Percentiles rank a stretch among this genome's conserved stretches.
Evolutionary conservation across 139 green algal species (phyloP).

Genomic region (Gonium pectorale): DNA sequence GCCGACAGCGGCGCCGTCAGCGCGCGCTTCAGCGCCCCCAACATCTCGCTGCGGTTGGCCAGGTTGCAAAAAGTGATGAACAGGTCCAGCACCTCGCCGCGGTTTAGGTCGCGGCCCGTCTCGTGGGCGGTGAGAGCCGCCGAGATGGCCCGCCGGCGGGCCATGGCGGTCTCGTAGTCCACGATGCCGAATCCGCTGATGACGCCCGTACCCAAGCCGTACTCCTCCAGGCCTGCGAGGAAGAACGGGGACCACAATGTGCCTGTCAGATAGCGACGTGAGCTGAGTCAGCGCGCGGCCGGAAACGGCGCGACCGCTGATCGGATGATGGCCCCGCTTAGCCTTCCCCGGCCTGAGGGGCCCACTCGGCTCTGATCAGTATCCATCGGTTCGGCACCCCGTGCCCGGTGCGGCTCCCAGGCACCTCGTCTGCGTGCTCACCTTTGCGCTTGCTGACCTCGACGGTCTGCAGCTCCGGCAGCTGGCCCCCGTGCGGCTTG

Average conservation of each 20-base stretch:
- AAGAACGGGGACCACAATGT: neutral
- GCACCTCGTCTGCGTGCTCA: no score
- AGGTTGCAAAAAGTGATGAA: slow-evolving; percentile 12
- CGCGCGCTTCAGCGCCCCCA: neutral
- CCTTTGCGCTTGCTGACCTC: no score
- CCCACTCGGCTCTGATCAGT: neutral
- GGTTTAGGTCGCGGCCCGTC: neutral
- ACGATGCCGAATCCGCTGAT: neutral
- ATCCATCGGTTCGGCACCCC: neutral
- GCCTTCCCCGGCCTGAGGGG: neutral
- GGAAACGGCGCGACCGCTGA: neutral
- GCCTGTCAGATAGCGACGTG: no score
- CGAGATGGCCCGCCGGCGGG: slow-evolving; percentile 9
- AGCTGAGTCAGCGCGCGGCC: neutral
- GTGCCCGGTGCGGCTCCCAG: no score
- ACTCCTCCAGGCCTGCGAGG: neutral
- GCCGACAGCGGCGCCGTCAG: neutral
- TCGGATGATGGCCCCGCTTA: neutral
- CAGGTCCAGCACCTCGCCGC: neutral
- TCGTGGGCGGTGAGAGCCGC: neutral
- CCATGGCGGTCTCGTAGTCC: slow-evolving; percentile 15
- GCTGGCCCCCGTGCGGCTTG: no score
- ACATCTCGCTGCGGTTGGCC: neutral
- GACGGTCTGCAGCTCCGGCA: no score
- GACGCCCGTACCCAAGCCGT: neutral